These are phyloP conservation scores for Globisporangium middletonii DNA, from an alignment of 352 stramenopile species.

Conservation along the genomic window DNA sequence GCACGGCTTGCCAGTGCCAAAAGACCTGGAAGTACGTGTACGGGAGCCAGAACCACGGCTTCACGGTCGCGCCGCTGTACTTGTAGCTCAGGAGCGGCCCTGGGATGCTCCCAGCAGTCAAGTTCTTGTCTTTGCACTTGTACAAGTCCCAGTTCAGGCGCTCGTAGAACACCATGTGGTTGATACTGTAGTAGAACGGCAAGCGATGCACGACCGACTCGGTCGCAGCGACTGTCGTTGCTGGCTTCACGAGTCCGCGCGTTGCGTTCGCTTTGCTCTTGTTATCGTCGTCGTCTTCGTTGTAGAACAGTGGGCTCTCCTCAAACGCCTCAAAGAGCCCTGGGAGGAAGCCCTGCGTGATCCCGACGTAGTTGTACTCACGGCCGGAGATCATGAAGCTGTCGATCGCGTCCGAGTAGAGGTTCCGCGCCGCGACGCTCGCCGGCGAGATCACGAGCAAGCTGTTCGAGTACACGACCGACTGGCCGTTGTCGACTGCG, in stretches of 20 bases:
- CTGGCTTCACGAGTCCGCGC: conserved; percentile 11
- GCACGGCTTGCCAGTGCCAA: conserved; percentile 73
- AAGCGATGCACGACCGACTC: conserved; percentile 60
- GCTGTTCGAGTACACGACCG: conserved; percentile 78
- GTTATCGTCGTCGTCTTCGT: conserved; percentile 17
- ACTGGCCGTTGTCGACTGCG: conserved; percentile 76
- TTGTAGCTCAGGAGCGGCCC: conserved; percentile 73
- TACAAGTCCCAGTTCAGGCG: conserved; percentile 85
- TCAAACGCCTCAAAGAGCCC: conserved; percentile 80
- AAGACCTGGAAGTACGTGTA: conserved; percentile 82
- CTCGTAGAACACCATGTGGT: conserved; percentile 88
- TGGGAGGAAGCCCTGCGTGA: conserved; percentile 73
- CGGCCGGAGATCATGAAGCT: conserved; percentile 80
- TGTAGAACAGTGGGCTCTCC: conserved; percentile 70
- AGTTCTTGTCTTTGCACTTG: conserved; percentile 76
- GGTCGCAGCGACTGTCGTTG: too few relatives aligned
- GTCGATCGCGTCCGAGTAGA: conserved; percentile 81
- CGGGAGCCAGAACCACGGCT: conserved; percentile 79
- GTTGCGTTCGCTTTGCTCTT: conserved; percentile 24
- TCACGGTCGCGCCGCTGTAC: conserved; percentile 67
- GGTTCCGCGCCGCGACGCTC: conserved; percentile 55
- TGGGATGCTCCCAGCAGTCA: conserved; percentile 45
- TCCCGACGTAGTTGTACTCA: conserved; percentile 79
- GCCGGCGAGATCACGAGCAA: conserved; percentile 72
- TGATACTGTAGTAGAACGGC: conserved; percentile 84